Percentiles rank a stretch among this genome's conserved stretches.
phyloP scores from a whole-genome alignment of 2,329 filamentous ascomycete genomes.

The Paecilomyces formosus region DNA sequence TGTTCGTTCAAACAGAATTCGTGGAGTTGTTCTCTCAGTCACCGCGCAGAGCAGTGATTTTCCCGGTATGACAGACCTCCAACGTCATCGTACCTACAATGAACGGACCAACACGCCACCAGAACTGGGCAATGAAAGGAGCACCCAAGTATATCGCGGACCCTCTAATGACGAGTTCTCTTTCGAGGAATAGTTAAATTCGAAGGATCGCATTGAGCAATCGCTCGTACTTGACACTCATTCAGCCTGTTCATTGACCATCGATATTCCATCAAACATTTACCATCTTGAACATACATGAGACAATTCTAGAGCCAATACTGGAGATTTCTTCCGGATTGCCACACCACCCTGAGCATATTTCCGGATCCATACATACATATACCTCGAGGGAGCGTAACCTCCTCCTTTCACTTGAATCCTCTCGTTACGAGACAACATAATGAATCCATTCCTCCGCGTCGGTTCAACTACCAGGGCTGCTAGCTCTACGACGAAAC shows the following conservation, averaged over 20 bases:
- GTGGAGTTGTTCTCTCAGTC: background rate
- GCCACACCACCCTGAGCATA: background rate
- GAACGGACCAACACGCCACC: background rate
- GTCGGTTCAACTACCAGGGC: background rate
- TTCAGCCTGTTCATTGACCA: background rate
- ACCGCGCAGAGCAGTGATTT: background rate
- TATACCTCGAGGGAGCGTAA: background rate
- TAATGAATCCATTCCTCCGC: background rate
- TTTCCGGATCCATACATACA: background rate
- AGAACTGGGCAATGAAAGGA: background rate
- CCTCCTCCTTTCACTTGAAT: background rate
- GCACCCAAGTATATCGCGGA: background rate
- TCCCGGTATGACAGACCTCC: background rate
- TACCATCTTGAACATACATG: background rate
- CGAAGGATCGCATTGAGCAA: background rate
- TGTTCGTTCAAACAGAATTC: background rate
- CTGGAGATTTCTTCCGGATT: background rate
- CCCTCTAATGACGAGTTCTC: background rate
- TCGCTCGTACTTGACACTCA: background rate
- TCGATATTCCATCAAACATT: background rate
- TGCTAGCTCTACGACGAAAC: background rate
- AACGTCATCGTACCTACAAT: slow-evolving; percentile 4
- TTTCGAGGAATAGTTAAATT: background rate
- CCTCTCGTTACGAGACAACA: background rate
- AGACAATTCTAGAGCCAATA: too few species aligned